Percentiles rank a stretch among this genome's conserved stretches.
Evolutionary conservation across 345 rosid genomes (phyloP).

Genomic region (Eucalyptus victrix): DNA sequence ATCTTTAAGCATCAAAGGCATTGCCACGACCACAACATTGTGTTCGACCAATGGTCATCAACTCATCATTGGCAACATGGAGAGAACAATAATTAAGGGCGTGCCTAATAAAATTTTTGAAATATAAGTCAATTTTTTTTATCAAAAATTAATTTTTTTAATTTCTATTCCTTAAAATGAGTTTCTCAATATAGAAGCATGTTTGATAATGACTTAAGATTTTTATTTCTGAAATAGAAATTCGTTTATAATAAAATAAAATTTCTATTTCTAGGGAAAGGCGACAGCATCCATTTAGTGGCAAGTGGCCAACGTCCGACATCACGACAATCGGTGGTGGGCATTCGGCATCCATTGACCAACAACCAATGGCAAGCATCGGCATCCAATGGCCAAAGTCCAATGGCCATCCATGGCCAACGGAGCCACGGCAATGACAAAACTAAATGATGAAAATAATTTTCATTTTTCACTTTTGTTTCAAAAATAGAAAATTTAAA

Average conservation of each 20-base stretch:
- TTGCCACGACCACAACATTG: not conserved
- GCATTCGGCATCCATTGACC: accelerated
- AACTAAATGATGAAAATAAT: too few relatives aligned
- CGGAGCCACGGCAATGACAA: accelerated
- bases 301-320: accelerated
- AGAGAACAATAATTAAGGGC: too few relatives aligned
- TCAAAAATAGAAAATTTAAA: accelerated
- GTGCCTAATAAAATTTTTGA: accelerated
- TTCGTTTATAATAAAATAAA: too few relatives aligned
- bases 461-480: too few relatives aligned
- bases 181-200: accelerated
- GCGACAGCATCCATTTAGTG: accelerated
- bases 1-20: not conserved
- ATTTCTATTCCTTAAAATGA: too few relatives aligned
- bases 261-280: too few relatives aligned
- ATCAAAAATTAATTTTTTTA: too few relatives aligned
- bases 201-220: too few relatives aligned
- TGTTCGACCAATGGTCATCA: not conserved
- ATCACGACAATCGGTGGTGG: accelerated
- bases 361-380: accelerated
- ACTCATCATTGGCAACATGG: not conserved
- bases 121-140: too few relatives aligned
- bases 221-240: accelerated
- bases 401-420: too few relatives aligned
- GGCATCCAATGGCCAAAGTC: too few relatives aligned